These are phyloP conservation scores for Podila verticillata DNA, from an alignment of 192 early-diverging fungal genomes.

Conservation along the genomic window DNA sequence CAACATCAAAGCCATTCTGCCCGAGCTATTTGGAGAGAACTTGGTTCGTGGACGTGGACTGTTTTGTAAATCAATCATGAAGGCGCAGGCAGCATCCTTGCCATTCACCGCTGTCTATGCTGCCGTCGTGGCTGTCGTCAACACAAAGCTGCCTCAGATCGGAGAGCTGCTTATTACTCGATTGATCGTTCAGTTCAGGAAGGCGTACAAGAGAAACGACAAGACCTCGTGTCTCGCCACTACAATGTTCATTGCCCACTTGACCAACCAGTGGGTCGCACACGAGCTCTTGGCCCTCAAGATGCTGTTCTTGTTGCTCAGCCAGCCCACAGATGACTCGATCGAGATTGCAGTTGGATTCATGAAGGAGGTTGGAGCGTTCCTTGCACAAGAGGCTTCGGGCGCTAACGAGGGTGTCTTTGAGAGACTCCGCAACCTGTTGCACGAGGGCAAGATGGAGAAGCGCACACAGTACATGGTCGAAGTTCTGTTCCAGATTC, in stretches of 20 bases:
- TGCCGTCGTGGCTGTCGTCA: constrained; percentile 85
- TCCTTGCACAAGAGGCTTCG: constrained; percentile 80
- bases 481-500: constrained; percentile 94
- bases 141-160: constrained; percentile 93
- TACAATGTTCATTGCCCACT: constrained; percentile 89
- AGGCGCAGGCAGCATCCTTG: constrained; percentile 85
- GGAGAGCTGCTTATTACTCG: constrained; percentile 89
- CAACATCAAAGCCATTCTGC: constrained; percentile 91
- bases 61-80: constrained; percentile 86
- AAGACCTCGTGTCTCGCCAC: constrained; percentile 88
- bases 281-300: constrained; percentile 92
- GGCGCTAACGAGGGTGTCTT: constrained; percentile 85
- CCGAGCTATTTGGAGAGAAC: constrained; percentile 91
- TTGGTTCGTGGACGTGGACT: constrained; percentile 93
- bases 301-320: constrained; percentile 81
- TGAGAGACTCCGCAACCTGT: constrained; percentile 90
- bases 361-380: constrained; percentile 88
- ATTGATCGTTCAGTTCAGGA: constrained; percentile 88
- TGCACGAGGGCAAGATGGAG: constrained; percentile 95
- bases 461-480: constrained; percentile 98
- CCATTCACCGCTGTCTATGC: constrained; percentile 95
- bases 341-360: constrained; percentile 96
- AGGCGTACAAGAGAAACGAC: constrained; percentile 92
- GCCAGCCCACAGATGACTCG: constrained; percentile 92
- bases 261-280: constrained; percentile 90